These are phyloP conservation scores for Elsinoe perseae DNA, from an alignment of 2,329 filamentous ascomycete species.

Conservation along the genomic window DNA sequence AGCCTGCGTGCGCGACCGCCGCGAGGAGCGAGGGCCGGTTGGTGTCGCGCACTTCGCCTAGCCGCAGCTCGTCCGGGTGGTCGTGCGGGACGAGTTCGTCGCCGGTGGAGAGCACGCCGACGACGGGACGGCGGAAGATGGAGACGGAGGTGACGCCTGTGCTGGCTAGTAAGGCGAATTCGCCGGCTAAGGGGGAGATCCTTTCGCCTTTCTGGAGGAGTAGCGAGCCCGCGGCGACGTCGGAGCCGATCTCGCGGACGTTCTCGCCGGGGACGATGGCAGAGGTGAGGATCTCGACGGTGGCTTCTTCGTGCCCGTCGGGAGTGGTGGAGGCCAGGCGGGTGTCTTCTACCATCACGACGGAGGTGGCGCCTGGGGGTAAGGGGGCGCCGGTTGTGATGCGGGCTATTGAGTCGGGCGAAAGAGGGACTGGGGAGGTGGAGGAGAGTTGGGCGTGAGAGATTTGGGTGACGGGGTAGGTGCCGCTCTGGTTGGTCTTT, in stretches of 20 bases:
- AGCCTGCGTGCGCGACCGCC: conserved; percentile 66
- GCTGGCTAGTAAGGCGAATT: conserved; percentile 81
- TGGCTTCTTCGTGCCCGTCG: conserved; percentile 75
- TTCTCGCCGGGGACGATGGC: conserved; percentile 74
- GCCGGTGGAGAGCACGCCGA: conserved; percentile 87
- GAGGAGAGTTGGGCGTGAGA: conserved; percentile 67
- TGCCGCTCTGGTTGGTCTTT: conserved; percentile 55
- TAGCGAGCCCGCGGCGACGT: conserved; percentile 60
- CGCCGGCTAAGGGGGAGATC: conserved; percentile 81
- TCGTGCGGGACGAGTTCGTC: conserved; percentile 83
- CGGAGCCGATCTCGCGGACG: conserved; percentile 82
- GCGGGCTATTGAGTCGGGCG: conserved; percentile 69
- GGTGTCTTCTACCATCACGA: conserved; percentile 97
- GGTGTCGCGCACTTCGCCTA: conserved; percentile 87
- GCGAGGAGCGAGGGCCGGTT: conserved; percentile 84
- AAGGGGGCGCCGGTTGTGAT: conserved; percentile 94
- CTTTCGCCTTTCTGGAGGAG: conserved; percentile 71
- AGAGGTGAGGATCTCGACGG: conserved; percentile 76
- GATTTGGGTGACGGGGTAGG: conserved; percentile 78
- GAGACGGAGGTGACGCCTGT: conserved; percentile 66
- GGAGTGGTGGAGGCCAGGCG: conserved; percentile 65
- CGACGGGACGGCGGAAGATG: conserved; percentile 65
- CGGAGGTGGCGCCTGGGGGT: conserved; percentile 77
- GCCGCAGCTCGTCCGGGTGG: conserved; percentile 51
- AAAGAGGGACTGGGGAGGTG: conserved; percentile 55